A percentile compares a stretch with the other conserved stretches of the same genome.
phyloP scores from a whole-genome alignment of 345 rosid genomes.

The Rhodamnia argentea region DNA sequence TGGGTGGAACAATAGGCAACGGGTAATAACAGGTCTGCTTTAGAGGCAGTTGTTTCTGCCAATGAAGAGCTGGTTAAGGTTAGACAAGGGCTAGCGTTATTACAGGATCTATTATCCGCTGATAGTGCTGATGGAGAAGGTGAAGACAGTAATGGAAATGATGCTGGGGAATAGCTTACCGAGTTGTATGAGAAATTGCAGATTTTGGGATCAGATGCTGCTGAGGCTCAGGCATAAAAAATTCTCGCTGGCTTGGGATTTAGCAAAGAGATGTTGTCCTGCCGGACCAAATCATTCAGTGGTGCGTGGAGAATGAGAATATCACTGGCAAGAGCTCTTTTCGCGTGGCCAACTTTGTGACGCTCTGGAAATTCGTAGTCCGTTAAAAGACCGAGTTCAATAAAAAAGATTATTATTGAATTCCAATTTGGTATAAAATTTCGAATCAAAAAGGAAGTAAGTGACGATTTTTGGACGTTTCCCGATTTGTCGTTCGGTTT shows the following conservation, averaged over 20 bases:
- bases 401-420: too few species aligned
- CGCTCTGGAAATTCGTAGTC: too few species aligned
- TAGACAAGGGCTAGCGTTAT: conserved; percentile 54
- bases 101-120: conserved; percentile 35
- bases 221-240: conserved; percentile 90
- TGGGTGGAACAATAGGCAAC: conserved; percentile 90
- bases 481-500: too few species aligned
- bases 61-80: conserved; percentile 67
- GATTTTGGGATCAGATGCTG: conserved; percentile 87
- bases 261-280: conserved; percentile 77
- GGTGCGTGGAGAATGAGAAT: conserved; percentile 99
- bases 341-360: conserved; percentile 94
- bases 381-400: too few species aligned
- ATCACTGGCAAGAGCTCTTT: conserved; percentile 89
- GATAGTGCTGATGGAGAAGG: conserved; percentile 12
- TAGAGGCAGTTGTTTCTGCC: conserved; percentile 87
- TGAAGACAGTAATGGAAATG: conserved; percentile 33
- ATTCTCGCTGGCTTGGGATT: conserved; percentile 96
- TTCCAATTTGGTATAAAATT: too few species aligned
- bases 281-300: conserved; percentile 74
- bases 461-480: too few species aligned
- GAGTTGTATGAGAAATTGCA: conserved; percentile 79
- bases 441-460: too few species aligned
- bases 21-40: conserved; percentile 78
- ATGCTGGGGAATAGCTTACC: conserved; percentile 73